Conservation (phyloP, 192 early-diverging fungal species). For the Coemansia sp. region DNA sequence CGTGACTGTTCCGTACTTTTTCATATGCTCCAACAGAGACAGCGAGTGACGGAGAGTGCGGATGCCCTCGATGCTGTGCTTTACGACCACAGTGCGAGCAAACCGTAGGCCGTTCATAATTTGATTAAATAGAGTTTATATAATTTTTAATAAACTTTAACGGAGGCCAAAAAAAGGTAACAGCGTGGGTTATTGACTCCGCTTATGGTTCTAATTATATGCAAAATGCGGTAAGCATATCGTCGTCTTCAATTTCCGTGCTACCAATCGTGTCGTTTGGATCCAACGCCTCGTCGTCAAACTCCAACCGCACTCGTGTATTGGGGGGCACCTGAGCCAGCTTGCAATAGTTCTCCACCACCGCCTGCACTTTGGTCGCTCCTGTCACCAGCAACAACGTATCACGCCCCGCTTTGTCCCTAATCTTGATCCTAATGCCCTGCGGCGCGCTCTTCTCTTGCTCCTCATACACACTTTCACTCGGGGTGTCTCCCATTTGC, state of each 20-base stretch:
- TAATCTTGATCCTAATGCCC: constrained; percentile 21
- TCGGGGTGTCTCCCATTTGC: constrained; percentile 3
- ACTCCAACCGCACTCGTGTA: constrained; percentile 42
- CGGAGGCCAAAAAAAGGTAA: neutral
- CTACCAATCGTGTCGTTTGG: constrained; percentile 44
- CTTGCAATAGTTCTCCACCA: constrained; percentile 52
- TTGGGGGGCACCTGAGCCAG: constrained; percentile 27
- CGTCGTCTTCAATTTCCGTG: constrained; percentile 44
- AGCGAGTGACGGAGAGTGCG: constrained; percentile 20
- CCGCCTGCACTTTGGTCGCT: constrained; percentile 44
- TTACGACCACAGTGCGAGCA: constrained; percentile 14
- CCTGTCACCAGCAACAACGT: constrained; percentile 32
- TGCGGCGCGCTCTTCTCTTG: neutral
- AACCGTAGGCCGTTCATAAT: neutral
- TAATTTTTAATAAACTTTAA: neutral
- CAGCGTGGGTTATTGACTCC: too few relatives aligned
- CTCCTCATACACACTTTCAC: constrained; percentile 6
- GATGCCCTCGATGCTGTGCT: constrained; percentile 29
- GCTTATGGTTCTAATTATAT: constrained; percentile 7
- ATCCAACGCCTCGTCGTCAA: constrained; percentile 59
- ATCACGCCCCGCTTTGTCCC: constrained; percentile 32
- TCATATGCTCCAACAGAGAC: constrained; percentile 33
- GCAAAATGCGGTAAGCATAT: constrained; percentile 56
- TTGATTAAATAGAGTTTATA: neutral
- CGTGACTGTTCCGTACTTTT: constrained; percentile 32